phyloP scores from a whole-genome alignment of 176 grass and related monocot genomes.

The Musa itinerans region DNA sequence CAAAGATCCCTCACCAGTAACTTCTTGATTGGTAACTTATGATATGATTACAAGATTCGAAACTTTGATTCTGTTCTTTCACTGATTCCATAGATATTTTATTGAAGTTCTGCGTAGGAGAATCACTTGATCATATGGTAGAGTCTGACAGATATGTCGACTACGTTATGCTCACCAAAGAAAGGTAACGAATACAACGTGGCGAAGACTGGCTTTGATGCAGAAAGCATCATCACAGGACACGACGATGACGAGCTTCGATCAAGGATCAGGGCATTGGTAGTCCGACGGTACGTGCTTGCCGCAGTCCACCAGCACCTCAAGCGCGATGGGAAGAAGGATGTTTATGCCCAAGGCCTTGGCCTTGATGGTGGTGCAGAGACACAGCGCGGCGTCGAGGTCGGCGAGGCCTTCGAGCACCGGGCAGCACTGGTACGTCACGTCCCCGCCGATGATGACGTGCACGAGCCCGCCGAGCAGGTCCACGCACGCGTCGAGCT shows the following conservation, averaged over 20 bases:
- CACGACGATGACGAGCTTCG: background rate
- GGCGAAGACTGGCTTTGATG: too few relatives aligned
- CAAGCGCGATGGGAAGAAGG: constrained; percentile 60
- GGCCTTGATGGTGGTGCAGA: constrained; percentile 74
- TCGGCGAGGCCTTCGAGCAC: constrained; percentile 53
- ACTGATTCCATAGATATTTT: too few relatives aligned
- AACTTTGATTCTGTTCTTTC: too few relatives aligned
- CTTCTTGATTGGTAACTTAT: too few relatives aligned
- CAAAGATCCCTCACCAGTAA: too few relatives aligned
- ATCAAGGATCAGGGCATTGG: constrained; percentile 31
- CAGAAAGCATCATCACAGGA: too few relatives aligned
- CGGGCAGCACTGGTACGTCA: constrained; percentile 53
- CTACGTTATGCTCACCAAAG: too few relatives aligned
- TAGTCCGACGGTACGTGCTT: constrained; percentile 62
- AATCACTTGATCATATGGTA: too few relatives aligned
- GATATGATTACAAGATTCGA: too few relatives aligned
- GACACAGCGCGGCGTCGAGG: constrained; percentile 79
- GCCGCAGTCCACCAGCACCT: constrained; percentile 64
- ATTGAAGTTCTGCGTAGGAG: too few relatives aligned
- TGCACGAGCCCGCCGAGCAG: constrained; percentile 47
- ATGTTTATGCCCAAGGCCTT: constrained; percentile 40
- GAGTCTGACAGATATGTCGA: too few relatives aligned
- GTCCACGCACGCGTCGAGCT: constrained; percentile 73
- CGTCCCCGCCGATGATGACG: constrained; percentile 26
- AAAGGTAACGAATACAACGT: too few relatives aligned